Conservation (phyloP, 257 asterid species). For the Nicotiana attenuata region DNA sequence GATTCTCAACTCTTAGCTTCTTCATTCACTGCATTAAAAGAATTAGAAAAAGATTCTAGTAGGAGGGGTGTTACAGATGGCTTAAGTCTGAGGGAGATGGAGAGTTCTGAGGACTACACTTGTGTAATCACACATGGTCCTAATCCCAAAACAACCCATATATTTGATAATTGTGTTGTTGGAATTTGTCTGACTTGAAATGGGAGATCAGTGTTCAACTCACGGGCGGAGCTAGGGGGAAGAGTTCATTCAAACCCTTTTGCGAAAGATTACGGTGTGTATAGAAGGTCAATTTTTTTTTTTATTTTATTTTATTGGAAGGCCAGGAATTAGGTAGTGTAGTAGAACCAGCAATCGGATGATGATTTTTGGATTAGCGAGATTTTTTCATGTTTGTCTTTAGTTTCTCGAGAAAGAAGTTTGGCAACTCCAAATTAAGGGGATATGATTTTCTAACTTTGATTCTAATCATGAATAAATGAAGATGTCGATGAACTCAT, state of each 20-base stretch:
- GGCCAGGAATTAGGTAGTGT: too few species aligned
- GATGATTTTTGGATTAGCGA: background rate
- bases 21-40: conserved; percentile 14
- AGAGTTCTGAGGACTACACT: conserved; percentile 90
- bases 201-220: conserved; percentile 26
- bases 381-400: background rate
- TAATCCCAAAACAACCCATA: conserved; percentile 76
- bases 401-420: background rate
- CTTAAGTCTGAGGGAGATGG: conserved; percentile 78
- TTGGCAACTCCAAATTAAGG: background rate
- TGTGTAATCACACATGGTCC: conserved; percentile 91
- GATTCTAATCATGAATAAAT: too few species aligned
- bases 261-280: too few species aligned
- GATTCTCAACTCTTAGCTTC: conserved; percentile 35
- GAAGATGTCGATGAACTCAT: too few species aligned
- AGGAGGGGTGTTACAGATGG: conserved; percentile 26
- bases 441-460: background rate
- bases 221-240: too few species aligned
- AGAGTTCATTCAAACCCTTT: too few species aligned
- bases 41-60: conserved; percentile 23
- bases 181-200: conserved; percentile 13
- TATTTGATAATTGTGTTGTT: conserved; percentile 72
- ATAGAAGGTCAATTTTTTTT: too few species aligned
- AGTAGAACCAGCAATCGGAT: too few species aligned
- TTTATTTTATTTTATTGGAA: too few species aligned